phyloP scores from a whole-genome alignment of 208 protist species.

The Naegleria fowleri region DNA sequence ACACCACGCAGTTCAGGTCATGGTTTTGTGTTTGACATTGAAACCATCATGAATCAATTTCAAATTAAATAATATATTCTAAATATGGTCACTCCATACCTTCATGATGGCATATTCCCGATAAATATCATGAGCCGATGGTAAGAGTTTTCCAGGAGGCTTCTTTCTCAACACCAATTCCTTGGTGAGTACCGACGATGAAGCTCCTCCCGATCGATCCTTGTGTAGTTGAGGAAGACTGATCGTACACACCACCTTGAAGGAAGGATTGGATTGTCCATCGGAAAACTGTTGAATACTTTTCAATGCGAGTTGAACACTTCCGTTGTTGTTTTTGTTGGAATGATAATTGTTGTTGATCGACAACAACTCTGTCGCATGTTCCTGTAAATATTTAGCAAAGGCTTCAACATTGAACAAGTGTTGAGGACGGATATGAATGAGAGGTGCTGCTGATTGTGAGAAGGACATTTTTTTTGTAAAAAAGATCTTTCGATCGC shows the following conservation, averaged over 20 bases:
- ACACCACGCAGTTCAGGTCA: too few relatives aligned
- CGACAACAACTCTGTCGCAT: not conserved
- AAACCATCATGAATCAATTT: too few relatives aligned
- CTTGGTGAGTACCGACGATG: not conserved
- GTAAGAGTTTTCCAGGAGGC: conserved; percentile 54
- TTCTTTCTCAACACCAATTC: conserved; percentile 61
- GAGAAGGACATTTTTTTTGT: too few relatives aligned
- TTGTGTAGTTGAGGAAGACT: not conserved
- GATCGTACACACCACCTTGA: not conserved
- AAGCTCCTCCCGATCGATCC: not conserved
- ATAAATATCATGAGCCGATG: conserved; percentile 61
- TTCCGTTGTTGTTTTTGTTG: too few relatives aligned
- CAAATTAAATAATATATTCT: too few relatives aligned
- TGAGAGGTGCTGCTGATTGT: not conserved
- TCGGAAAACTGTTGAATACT: not conserved
- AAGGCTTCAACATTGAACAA: not conserved
- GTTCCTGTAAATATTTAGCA: not conserved
- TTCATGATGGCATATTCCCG: conserved; percentile 56
- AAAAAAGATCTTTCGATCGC: too few relatives aligned
- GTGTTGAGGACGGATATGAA: not conserved
- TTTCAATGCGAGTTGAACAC: not conserved
- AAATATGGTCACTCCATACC: conserved; percentile 20
- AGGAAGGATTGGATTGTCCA: conserved; percentile 5
- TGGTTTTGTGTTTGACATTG: too few relatives aligned
- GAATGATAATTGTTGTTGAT: not conserved